Evolutionary conservation across 164 flowering plant genomes (phyloP).

Genomic region (Akebia trifoliata): DNA sequence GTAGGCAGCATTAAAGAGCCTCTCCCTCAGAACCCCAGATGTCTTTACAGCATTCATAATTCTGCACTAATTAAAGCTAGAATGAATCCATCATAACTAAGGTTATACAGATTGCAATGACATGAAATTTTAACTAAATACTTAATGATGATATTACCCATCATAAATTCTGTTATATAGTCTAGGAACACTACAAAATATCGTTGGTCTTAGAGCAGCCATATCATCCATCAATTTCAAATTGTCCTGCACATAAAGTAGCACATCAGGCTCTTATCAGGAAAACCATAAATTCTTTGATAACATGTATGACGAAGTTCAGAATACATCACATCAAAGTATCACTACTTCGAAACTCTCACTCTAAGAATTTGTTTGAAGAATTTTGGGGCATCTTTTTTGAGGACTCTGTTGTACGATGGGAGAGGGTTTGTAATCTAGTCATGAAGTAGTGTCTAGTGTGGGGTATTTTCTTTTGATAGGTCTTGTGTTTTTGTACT

Average conservation of each 20-base stretch:
- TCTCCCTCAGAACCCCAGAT: conserved; percentile 76
- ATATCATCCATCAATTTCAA: conserved; percentile 92
- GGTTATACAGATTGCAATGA: conserved; percentile 2
- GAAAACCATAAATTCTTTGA: background rate
- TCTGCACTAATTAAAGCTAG: conserved; percentile 32
- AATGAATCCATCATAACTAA: background rate
- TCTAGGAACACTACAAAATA: conserved; percentile 95
- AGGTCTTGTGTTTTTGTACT: no score
- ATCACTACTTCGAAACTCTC: no score
- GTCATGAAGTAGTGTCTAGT: no score
- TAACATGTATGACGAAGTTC: no score
- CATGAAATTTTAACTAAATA: conserved; percentile 4
- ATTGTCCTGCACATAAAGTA: conserved; percentile 61
- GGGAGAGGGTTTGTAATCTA: no score
- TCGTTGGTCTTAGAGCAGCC: conserved; percentile 82
- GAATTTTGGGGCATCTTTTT: no score
- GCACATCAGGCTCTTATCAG: background rate
- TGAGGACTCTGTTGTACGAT: no score
- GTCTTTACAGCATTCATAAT: conserved; percentile 82
- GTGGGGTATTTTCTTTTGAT: no score
- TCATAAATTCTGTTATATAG: conserved; percentile 84
- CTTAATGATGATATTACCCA: conserved; percentile 31
- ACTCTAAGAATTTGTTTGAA: no score
- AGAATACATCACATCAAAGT: no score
- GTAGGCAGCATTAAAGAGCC: conserved; percentile 83